A percentile compares a stretch with the other conserved stretches of the same genome.
phyloP scores from a whole-genome alignment of 148 eudicot species.

The Fagopyrum homotropicum region DNA sequence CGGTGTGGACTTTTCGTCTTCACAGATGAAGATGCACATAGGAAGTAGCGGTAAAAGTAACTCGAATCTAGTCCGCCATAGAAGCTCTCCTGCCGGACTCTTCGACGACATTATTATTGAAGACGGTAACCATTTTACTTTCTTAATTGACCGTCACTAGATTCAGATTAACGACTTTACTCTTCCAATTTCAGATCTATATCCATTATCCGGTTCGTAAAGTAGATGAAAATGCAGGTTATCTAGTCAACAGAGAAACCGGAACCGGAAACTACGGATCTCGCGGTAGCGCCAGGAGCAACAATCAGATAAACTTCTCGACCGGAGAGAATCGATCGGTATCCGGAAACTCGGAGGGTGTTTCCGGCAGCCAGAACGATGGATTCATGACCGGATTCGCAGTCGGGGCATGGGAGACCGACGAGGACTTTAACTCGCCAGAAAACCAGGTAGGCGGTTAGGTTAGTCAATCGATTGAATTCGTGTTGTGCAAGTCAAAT shows the following conservation, averaged over 20 bases:
- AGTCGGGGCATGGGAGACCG: conserved; percentile 56
- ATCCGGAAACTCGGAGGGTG: not conserved
- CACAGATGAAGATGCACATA: conserved; percentile 38
- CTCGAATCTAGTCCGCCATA: conserved; percentile 61
- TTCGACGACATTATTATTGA: conserved; percentile 49
- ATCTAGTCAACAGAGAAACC: not conserved
- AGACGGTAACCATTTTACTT: conserved; percentile 32
- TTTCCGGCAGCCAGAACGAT: conserved; percentile 1
- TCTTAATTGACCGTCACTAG: not conserved
- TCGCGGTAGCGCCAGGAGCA: not conserved
- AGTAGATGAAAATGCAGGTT: not conserved
- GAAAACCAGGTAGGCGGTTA: conserved; percentile 47
- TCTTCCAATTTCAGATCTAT: not conserved
- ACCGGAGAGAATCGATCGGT: not conserved
- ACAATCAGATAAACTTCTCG: not conserved
- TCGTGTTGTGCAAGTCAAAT: no score
- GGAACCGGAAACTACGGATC: not conserved
- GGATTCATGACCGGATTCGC: conserved; percentile 32
- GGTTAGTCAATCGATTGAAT: not conserved
- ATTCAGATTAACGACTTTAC: not conserved
- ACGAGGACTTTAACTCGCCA: conserved; percentile 35
- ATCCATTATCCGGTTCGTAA: not conserved
- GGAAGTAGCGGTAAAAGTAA: conserved; percentile 23
- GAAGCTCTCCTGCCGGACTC: conserved; percentile 85
- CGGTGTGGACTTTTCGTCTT: conserved; percentile 20